Evolutionary conservation across 129 eudicot genomes (phyloP).

Genomic region (Oenanthe sinensis): DNA sequence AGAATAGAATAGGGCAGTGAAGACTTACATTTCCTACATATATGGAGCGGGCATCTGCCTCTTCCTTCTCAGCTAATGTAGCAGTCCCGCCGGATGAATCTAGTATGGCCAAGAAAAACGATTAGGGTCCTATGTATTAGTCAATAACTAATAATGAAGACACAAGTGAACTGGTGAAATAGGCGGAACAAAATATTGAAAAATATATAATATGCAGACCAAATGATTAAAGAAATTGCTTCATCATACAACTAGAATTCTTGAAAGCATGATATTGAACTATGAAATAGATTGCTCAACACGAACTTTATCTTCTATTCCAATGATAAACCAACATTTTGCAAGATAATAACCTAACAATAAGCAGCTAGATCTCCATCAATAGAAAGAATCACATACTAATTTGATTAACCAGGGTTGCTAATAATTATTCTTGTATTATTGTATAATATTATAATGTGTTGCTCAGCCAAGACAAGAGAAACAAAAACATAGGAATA

Average conservation of each 20-base stretch:
- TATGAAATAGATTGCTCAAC: neutral
- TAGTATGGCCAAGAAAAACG: constrained; percentile 16
- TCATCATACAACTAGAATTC: too few species aligned
- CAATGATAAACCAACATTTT: neutral
- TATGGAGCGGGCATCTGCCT: constrained; percentile 81
- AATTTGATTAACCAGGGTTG: too few species aligned
- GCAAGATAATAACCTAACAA: neutral
- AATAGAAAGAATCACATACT: too few species aligned
- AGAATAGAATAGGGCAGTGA: constrained; percentile 20
- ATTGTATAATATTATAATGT: too few species aligned
- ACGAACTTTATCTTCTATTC: neutral
- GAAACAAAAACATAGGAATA: too few species aligned
- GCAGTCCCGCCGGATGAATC: constrained; percentile 53
- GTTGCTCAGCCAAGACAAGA: too few species aligned
- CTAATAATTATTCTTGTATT: too few species aligned
- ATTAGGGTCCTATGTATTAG: constrained; percentile 7
- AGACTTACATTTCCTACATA: constrained; percentile 89
- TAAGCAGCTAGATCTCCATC: neutral
- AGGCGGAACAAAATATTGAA: neutral
- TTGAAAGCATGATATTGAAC: too few species aligned
- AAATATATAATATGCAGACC: too few species aligned
- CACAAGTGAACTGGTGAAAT: neutral
- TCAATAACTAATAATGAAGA: neutral
- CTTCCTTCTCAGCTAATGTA: constrained; percentile 83
- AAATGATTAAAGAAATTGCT: too few species aligned